Evolutionary conservation across 768 basidiomycete genomes (phyloP).

Genomic region (Boletus reticulatus): DNA sequence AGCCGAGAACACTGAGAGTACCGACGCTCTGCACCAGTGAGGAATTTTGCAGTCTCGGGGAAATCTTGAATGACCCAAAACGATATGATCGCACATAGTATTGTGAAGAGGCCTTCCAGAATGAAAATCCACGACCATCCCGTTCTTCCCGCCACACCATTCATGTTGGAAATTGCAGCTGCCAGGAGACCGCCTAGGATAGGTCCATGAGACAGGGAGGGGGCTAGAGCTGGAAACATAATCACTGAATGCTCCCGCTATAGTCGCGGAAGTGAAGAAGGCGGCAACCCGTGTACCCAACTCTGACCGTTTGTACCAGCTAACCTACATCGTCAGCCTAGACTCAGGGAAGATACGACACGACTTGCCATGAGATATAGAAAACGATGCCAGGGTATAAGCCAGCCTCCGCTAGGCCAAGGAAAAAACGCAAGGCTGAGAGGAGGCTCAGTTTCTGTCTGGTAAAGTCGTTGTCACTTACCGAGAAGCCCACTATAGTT

Average conservation of each 20-base stretch:
- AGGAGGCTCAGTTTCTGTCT: neutral
- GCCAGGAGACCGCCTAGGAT: constrained; percentile 58
- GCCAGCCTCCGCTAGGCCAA: constrained; percentile 55
- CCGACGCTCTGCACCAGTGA: constrained; percentile 60
- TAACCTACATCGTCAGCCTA: constrained; percentile 20
- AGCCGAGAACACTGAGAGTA: neutral
- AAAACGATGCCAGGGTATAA: constrained; percentile 55
- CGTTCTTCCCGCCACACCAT: constrained; percentile 60
- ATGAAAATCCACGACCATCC: constrained; percentile 78
- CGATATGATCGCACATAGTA: constrained; percentile 54
- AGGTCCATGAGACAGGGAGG: neutral
- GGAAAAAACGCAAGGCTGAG: constrained; percentile 56
- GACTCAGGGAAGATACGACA: neutral
- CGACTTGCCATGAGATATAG: constrained; percentile 54
- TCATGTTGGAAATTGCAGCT: constrained; percentile 67
- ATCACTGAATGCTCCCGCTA: constrained; percentile 73
- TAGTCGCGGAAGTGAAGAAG: constrained; percentile 80
- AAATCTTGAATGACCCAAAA: constrained; percentile 80
- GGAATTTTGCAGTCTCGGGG: constrained; percentile 71
- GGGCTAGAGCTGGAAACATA: neutral
- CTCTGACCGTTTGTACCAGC: constrained; percentile 82
- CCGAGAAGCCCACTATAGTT: constrained; percentile 64
- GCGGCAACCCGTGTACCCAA: constrained; percentile 67
- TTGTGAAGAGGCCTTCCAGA: constrained; percentile 68
- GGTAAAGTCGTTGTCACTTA: constrained; percentile 27